Evolutionary conservation across 2,329 filamentous ascomycete genomes (phyloP), one percentile per base, ranked within the genome.

Genomic region (Cordyceps javanica): DNA sequence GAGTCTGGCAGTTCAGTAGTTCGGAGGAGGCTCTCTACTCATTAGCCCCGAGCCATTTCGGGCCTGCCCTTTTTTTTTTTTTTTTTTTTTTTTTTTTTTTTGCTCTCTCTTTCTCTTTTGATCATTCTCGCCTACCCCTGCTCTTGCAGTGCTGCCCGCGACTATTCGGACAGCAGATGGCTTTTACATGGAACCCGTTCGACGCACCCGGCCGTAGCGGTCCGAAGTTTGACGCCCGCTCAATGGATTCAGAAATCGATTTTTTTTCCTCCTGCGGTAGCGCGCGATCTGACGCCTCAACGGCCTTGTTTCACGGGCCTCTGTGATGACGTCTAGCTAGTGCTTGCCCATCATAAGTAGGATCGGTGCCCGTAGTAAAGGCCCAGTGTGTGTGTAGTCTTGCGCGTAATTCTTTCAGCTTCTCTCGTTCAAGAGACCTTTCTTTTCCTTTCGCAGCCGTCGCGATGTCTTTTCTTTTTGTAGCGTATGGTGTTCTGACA

Each of bases 11-110:
- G n/a, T n/a, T n/a, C 30, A 32, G 6, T 32, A 32, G 30, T 32
- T 32, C n/a, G n/a, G n/a, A n/a, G n/a, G n/a, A n/a, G n/a, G n/a
- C n/a, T n/a, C n/a, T n/a, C n/a, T n/a, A n/a, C n/a, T n/a, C n/a
- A n/a, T n/a, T n/a, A n/a, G n/a, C n/a, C n/a, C 51, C 51, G 51
- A 45, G 51, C 39, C 51, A 45, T 54, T 45, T 54, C 51, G 51
- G 51, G 21, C 34, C 6, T n/a, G 34, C 23, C 25, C n/a, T 51
- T 11, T 14, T 28, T 53, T 53, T 44, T 32, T 30, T 3, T 23
- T 41, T 23, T n/a, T 11, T 34, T 11, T 14, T 14, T 10, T 36
- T 5, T 9, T 19, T 52, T 30, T n/a, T n/a, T n/a, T n/a, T n/a
- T n/a, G n/a, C n/a, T n/a, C n/a, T n/a, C n/a, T n/a, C n/a, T n/a